Evolutionary conservation across 1,284 basidiomycete species (phyloP).

Genomic region (Sanghuangporus baumii): DNA sequence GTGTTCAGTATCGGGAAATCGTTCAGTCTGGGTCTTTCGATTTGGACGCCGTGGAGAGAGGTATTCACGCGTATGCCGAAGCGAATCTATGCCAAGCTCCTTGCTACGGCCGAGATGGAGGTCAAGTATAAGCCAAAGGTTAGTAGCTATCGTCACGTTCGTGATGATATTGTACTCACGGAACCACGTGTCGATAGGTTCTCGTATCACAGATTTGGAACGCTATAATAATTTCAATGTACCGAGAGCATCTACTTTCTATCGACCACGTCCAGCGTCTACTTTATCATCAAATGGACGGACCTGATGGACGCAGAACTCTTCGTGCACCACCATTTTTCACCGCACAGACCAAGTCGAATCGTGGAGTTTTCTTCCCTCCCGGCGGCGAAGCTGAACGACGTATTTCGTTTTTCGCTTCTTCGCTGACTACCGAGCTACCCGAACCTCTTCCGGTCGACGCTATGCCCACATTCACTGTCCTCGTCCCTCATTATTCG

Average conservation of each 20-base stretch:
- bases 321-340: conserved; percentile 94
- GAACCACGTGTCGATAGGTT: conserved; percentile 40
- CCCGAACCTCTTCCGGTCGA: conserved; percentile 93
- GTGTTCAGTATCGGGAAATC: conserved; percentile 89
- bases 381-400: conserved; percentile 91
- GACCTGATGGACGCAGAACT: conserved; percentile 80
- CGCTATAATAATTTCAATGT: conserved; percentile 97
- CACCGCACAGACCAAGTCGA: conserved; percentile 77
- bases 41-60: conserved; percentile 97
- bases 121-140: conserved; percentile 96
- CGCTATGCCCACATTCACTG: conserved; percentile 96
- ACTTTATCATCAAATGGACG: conserved; percentile 90
- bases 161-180: conserved; percentile 5
- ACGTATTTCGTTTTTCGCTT: conserved; percentile 95
- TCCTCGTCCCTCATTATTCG: conserved; percentile 94
- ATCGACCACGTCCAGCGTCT: conserved; percentile 94
- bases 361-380: conserved; percentile 84
- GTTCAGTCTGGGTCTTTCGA: conserved; percentile 86
- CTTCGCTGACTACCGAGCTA: conserved; percentile 87
- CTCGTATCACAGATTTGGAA: conserved; percentile 98
- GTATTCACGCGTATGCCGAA: conserved; percentile 94
- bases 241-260: conserved; percentile 90
- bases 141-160: conserved; percentile 18
- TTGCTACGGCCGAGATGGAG: conserved; percentile 93
- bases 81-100: conserved; percentile 91